These are phyloP conservation scores for Cyanodermella asteris DNA, from an alignment of 2,329 filamentous ascomycete genomes.

Conservation along the genomic window DNA sequence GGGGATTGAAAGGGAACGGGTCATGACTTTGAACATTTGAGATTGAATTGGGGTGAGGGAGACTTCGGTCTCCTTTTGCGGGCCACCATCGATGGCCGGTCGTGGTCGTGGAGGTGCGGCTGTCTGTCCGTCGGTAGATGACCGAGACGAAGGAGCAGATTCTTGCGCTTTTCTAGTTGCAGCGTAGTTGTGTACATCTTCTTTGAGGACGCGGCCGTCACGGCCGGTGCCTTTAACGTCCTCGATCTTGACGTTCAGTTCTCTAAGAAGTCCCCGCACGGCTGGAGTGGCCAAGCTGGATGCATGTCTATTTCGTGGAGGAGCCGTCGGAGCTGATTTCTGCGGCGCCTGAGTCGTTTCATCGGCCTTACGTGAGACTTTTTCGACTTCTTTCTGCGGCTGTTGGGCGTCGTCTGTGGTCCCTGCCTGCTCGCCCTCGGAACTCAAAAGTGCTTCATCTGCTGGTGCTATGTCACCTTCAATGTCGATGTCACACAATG, in stretches of 20 bases:
- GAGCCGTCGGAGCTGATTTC: slow-evolving; percentile 1
- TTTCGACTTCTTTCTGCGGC: slow-evolving; percentile 5
- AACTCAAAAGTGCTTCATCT: slow-evolving; percentile 20
- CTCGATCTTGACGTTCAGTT: slow-evolving; percentile 54
- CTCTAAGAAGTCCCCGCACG: slow-evolving; percentile 69
- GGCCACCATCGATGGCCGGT: slow-evolving; percentile 17
- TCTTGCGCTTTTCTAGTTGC: slow-evolving; percentile 25
- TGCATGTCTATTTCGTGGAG: slow-evolving; percentile 36
- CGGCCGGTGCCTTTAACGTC: slow-evolving; percentile 68
- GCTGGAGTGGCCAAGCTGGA: slow-evolving; percentile 77
- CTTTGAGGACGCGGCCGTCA: slow-evolving; percentile 78
- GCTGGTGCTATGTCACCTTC: slow-evolving; percentile 49
- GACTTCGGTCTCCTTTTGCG: slow-evolving; percentile 45
- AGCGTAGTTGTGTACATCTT: slow-evolving; percentile 61
- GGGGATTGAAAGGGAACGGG: slow-evolving; percentile 68
- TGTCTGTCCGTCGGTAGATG: slow-evolving; percentile 12
- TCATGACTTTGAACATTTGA: slow-evolving; percentile 98
- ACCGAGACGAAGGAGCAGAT: slow-evolving; percentile 8
- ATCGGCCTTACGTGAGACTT: slow-evolving; percentile 2
- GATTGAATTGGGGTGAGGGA: slow-evolving; percentile 58
- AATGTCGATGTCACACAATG: slow-evolving; percentile 87
- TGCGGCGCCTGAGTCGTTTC: slow-evolving; percentile 4
- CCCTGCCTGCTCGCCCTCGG: slow-evolving; percentile 11
- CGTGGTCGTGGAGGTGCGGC: too few relatives aligned
- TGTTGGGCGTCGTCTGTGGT: slow-evolving; percentile 6